Conservation (phyloP, 2,329 filamentous ascomycete species). For the Neurospora sp. region DNA sequence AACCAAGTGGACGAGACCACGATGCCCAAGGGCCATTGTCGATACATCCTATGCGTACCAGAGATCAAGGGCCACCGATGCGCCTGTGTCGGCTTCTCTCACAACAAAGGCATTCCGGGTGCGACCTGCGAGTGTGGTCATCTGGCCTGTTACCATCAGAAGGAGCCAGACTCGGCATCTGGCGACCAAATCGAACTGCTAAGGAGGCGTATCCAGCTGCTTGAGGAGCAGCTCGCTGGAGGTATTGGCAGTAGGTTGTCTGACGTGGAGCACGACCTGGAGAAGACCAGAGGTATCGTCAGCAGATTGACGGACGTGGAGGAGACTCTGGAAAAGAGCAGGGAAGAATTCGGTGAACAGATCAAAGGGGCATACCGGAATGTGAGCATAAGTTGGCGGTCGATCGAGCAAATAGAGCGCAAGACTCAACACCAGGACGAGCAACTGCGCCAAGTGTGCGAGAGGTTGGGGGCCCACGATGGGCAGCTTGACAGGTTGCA, state of each 20-base stretch:
- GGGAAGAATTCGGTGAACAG: slow-evolving; percentile 39
- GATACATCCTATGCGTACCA: slow-evolving; percentile 46
- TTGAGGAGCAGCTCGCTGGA: slow-evolving; percentile 33
- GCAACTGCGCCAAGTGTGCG: slow-evolving; percentile 28
- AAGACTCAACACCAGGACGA: slow-evolving; percentile 27
- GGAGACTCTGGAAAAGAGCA: slow-evolving; percentile 42
- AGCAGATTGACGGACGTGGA: slow-evolving; percentile 40
- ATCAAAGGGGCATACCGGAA: slow-evolving; percentile 46
- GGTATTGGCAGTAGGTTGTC: slow-evolving; percentile 21
- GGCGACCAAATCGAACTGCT: slow-evolving; percentile 34
- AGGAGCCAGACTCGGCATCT: slow-evolving; percentile 32
- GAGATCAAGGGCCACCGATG: slow-evolving; percentile 49
- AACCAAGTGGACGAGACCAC: slow-evolving; percentile 30
- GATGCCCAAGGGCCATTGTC: slow-evolving; percentile 48
- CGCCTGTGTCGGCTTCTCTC: slow-evolving; percentile 46
- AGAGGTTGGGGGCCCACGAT: slow-evolving; percentile 30
- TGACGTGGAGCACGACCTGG: background rate
- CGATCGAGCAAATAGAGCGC: slow-evolving; percentile 35
- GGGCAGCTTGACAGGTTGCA: slow-evolving; percentile 34
- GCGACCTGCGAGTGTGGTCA: slow-evolving; percentile 50
- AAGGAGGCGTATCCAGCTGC: slow-evolving; percentile 32
- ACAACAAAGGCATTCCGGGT: slow-evolving; percentile 42
- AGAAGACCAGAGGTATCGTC: slow-evolving; percentile 20
- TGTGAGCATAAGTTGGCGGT: slow-evolving; percentile 43
- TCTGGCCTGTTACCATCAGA: slow-evolving; percentile 48